Percentiles rank a stretch among this genome's conserved stretches.
Evolutionary conservation across 1,284 basidiomycete species (phyloP).

Genomic region (Phlebopus sp.): DNA sequence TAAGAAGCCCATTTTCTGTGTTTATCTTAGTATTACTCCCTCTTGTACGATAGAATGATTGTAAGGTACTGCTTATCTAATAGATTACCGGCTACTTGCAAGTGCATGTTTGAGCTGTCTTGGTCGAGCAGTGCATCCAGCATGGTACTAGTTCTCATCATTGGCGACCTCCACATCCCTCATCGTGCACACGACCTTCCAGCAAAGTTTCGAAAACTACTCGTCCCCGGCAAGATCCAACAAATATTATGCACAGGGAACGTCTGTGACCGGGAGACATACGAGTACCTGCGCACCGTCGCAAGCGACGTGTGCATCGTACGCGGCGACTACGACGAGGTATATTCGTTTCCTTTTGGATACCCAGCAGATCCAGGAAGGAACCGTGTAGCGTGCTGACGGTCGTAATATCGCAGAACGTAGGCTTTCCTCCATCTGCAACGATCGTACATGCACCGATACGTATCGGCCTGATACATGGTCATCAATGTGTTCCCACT

Average conservation of each 20-base stretch:
- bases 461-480: constrained; percentile 90
- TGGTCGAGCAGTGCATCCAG: constrained; percentile 14
- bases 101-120: not conserved
- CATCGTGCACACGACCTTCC: constrained; percentile 88
- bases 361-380: not conserved
- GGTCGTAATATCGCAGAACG: constrained; percentile 40
- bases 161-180: constrained; percentile 94
- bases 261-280: constrained; percentile 95
- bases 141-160: constrained; percentile 84
- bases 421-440: constrained; percentile 78
- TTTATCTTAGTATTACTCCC: no score
- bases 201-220: constrained; percentile 94
- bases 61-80: constrained; percentile 23
- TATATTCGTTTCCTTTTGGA: constrained; percentile 32
- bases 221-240: constrained; percentile 96
- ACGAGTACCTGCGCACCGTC: constrained; percentile 95
- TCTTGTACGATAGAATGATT: no score
- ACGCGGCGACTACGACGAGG: constrained; percentile 95
- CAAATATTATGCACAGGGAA: constrained; percentile 99
- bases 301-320: constrained; percentile 94
- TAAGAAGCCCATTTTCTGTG: no score
- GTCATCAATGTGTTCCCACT: constrained; percentile 91
- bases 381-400: constrained; percentile 10
- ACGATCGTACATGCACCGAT: constrained; percentile 87
- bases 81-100: constrained; percentile 1